These are phyloP conservation scores for Fusarium sulawesiense DNA, from an alignment of 2,329 filamentous ascomycete genomes.

Conservation along the genomic window DNA sequence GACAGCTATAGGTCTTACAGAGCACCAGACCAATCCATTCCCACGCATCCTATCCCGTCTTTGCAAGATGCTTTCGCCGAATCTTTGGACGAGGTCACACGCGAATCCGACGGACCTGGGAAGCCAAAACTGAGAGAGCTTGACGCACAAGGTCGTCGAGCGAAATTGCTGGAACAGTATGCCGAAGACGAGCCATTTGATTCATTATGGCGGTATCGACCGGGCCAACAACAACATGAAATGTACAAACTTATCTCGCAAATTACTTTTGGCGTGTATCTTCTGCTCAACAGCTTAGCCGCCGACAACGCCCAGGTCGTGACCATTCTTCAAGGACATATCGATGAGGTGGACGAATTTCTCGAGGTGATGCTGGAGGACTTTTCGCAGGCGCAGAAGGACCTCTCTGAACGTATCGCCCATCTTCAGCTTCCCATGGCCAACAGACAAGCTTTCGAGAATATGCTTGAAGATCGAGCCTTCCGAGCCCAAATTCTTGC, in stretches of 20 bases:
- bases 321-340: constrained; percentile 88
- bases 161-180: constrained; percentile 73
- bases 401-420: constrained; percentile 83
- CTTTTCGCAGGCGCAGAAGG: constrained; percentile 79
- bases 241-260: constrained; percentile 91
- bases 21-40: constrained; percentile 44
- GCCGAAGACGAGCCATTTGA: constrained; percentile 78
- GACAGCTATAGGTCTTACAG: constrained; percentile 42
- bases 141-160: constrained; percentile 71
- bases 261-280: constrained; percentile 91
- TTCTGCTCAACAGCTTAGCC: constrained; percentile 85
- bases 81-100: constrained; percentile 78
- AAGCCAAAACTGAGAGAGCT: constrained; percentile 66
- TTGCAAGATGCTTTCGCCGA: constrained; percentile 88
- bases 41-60: constrained; percentile 74
- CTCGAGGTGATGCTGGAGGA: constrained; percentile 88
- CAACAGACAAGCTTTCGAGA: constrained; percentile 84
- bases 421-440: constrained; percentile 85
- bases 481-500: constrained; percentile 86
- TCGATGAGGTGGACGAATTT: constrained; percentile 93
- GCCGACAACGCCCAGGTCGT: constrained; percentile 91
- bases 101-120: constrained; percentile 51
- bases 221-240: constrained; percentile 84
- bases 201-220: constrained; percentile 79
- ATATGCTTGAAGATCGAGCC: constrained; percentile 84